Evolutionary conservation across 768 basidiomycete genomes (phyloP).

Genomic region (Boletus subparvulus): DNA sequence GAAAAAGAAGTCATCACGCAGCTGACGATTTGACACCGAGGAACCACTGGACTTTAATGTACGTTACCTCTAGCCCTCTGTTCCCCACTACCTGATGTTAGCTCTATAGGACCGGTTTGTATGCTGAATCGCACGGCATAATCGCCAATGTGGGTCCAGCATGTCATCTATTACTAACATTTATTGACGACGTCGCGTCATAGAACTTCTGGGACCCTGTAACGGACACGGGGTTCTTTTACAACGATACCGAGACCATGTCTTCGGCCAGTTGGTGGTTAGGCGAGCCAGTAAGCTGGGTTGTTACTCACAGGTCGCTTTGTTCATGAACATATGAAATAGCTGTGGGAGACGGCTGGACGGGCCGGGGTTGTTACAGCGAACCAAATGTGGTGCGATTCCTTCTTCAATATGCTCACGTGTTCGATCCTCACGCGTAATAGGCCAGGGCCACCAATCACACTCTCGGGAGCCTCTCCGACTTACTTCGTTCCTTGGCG

Average conservation of each 20-base stretch:
- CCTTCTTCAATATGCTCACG: neutral
- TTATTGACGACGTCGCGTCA: neutral
- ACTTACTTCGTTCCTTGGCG: constrained; percentile 82
- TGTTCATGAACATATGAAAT: neutral
- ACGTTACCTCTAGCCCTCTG: constrained; percentile 14
- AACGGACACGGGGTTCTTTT: constrained; percentile 63
- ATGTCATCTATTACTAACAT: neutral
- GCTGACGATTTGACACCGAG: constrained; percentile 36
- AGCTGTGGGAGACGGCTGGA: constrained; percentile 91
- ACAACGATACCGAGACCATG: constrained; percentile 58
- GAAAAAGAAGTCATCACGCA: neutral
- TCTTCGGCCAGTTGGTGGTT: constrained; percentile 81
- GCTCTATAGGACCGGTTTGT: constrained; percentile 72
- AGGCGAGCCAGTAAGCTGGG: constrained; percentile 81
- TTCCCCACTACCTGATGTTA: neutral
- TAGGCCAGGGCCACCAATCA: constrained; percentile 84
- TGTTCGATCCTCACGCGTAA: neutral
- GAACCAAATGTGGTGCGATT: constrained; percentile 86
- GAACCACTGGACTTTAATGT: constrained; percentile 92
- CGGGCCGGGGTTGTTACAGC: constrained; percentile 74
- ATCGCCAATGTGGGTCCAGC: constrained; percentile 69
- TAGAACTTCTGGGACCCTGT: constrained; percentile 88
- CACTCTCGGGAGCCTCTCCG: constrained; percentile 59
- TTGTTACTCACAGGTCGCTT: neutral
- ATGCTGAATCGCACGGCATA: constrained; percentile 89